Conservation (phyloP, 2,329 filamentous ascomycete species). For the Penicillium sp. region DNA sequence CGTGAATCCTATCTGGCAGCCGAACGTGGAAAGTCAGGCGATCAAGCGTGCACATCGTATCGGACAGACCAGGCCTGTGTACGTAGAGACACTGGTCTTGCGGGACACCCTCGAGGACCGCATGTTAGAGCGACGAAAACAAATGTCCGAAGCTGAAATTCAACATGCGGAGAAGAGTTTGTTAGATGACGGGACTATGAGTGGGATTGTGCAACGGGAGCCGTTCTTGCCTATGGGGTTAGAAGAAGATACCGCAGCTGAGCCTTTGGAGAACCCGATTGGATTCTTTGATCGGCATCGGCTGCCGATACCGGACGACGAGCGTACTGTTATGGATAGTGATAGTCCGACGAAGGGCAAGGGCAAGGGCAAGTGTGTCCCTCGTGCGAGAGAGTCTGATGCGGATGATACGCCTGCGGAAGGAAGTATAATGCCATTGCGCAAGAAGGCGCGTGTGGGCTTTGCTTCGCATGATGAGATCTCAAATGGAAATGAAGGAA, state of each 20-base stretch:
- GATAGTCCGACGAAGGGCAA: background rate
- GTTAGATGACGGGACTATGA: constrained; percentile 65
- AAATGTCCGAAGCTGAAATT: constrained; percentile 71
- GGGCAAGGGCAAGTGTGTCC: background rate
- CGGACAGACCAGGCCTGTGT: constrained; percentile 77
- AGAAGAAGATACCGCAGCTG: constrained; percentile 31
- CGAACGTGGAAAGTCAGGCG: constrained; percentile 83
- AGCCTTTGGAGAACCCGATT: constrained; percentile 37
- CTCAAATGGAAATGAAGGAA: background rate
- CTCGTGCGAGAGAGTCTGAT: background rate
- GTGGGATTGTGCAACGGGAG: constrained; percentile 64
- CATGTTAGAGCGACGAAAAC: constrained; percentile 73
- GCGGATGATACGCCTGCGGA: background rate
- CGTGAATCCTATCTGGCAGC: constrained; percentile 84
- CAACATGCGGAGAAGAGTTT: constrained; percentile 62
- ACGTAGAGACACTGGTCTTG: constrained; percentile 84
- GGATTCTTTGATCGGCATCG: constrained; percentile 49
- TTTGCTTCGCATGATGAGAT: background rate
- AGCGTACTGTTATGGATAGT: constrained; percentile 1
- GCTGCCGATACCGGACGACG: constrained; percentile 43
- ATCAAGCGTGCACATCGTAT: constrained; percentile 90
- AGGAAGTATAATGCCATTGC: background rate
- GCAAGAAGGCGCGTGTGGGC: background rate
- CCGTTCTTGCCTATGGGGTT: constrained; percentile 54
- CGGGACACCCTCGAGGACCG: constrained; percentile 82